These are phyloP conservation scores for Geranium brycei DNA, from an alignment of 345 rosid species.

Conservation along the genomic window DNA sequence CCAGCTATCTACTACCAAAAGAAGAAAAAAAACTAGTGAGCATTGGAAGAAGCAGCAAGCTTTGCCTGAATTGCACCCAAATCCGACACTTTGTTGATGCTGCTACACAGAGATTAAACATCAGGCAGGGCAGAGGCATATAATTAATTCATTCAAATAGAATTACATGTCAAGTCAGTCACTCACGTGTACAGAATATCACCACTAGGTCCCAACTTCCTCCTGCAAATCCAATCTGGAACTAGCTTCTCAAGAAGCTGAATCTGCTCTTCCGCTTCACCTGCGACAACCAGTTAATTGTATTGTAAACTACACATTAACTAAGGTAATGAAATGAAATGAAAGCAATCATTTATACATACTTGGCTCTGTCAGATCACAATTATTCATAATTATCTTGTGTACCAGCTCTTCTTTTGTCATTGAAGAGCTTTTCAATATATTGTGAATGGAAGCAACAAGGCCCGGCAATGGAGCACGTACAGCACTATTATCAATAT, in stretches of 20 bases:
- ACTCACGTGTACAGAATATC: conserved; percentile 31
- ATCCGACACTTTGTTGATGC: conserved; percentile 20
- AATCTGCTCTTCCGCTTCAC: conserved; percentile 39
- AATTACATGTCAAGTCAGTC: background rate
- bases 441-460: conserved; percentile 24
- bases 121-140: background rate
- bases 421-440: conserved; percentile 28
- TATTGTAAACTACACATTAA: background rate
- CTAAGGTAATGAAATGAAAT: background rate
- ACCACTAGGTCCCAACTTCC: conserved; percentile 23
- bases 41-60: background rate
- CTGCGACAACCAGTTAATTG: conserved; percentile 14
- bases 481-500: background rate
- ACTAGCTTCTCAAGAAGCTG: conserved; percentile 34
- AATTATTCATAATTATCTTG: conserved; percentile 30
- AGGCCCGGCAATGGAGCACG: conserved; percentile 19
- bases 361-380: conserved; percentile 30
- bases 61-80: conserved; percentile 17
- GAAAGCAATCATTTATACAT: conserved; percentile 5
- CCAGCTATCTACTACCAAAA: too few relatives aligned
- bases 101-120: conserved; percentile 9
- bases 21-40: too few relatives aligned
- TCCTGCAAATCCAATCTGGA: conserved; percentile 41
- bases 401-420: conserved; percentile 46
- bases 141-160: background rate